phyloP scores from a whole-genome alignment of 345 rosid species.

The Erodium maritimum region DNA sequence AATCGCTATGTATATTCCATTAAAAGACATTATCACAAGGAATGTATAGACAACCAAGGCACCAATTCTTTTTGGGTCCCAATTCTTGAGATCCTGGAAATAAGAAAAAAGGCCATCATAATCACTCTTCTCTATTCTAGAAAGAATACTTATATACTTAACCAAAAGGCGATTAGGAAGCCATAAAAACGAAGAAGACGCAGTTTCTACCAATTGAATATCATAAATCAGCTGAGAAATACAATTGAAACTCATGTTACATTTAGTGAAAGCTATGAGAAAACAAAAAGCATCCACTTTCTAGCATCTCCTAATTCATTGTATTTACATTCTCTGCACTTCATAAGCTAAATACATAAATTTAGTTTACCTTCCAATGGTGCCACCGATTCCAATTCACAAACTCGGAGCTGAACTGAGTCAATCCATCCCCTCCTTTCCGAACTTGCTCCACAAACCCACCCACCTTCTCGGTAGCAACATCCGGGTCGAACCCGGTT shows the following conservation, averaged over 20 bases:
- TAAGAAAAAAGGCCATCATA: slow-evolving; percentile 8
- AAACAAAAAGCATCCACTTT: background rate
- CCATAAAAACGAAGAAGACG: background rate
- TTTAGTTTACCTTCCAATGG: slow-evolving; percentile 58
- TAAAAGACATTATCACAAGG: slow-evolving; percentile 44
- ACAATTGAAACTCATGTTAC: background rate
- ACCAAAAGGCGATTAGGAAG: background rate
- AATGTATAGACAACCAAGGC: slow-evolving; percentile 49
- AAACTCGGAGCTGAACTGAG: slow-evolving; percentile 38
- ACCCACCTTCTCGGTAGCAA: slow-evolving; percentile 26
- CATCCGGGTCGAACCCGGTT: slow-evolving; percentile 52
- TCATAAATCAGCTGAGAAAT: background rate
- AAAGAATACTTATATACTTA: background rate
- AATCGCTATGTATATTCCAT: slow-evolving; percentile 44
- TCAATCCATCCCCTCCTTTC: slow-evolving; percentile 32
- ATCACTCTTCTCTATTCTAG: background rate
- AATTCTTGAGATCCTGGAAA: slow-evolving; percentile 62
- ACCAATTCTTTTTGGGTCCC: slow-evolving; percentile 62
- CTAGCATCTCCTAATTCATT: background rate
- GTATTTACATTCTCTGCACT: background rate
- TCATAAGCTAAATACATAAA: background rate
- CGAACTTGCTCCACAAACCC: slow-evolving; percentile 26
- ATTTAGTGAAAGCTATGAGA: background rate
- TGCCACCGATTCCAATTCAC: slow-evolving; percentile 71
- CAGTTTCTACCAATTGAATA: background rate